Base-by-base conservation (phyloP, 2,329 filamentous ascomycete genomes). In the Dactylellina haptotyla region DNA sequence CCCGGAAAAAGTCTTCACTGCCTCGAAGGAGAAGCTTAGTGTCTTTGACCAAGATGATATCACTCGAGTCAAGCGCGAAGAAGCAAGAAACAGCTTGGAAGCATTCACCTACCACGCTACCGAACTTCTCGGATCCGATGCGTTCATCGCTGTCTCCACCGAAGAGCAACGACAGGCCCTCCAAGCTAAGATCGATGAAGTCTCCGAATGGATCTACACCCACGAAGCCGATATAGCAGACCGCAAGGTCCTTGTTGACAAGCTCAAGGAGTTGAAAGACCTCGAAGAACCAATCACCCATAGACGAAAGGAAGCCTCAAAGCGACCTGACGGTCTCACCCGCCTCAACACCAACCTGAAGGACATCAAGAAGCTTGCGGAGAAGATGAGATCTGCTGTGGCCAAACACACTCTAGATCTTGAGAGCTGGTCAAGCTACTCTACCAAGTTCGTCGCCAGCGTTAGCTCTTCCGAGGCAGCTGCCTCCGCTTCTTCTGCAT, bases 31-130 rank as follows among this genome's bases (percentile, higher is more conserved):
- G 77, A 89, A 92, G 46, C 86, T 99, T 45, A 86, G 88, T 78
- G 89, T 92, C 3, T 98, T 99, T 78, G 92, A 96, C 76, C 84
- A 87, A 25, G 97, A 94, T 1, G 95, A 99, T 81, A 87, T 86
- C 76, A 87, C 90, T 26, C 90, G 93, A 56, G 82, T 88, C 34
- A 84, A 88, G 67, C 88, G 93, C 30, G 93, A 97, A 80, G 94
- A 97, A 80, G 88, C 91, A 0, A 84, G 97, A 66, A 99, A 98
- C 82, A 90, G 91, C 76, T 87, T 99, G n/a, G 95, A 99, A 81
- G 89, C 87, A 10, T 98, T 90, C 81, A 97, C 94, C 12, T 99
- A 99, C 84, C 90, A 88, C 78, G 87, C 91, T 26, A 89, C 93
- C 25, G 93, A 97, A 80, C 85, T 96, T 46, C 84, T 97, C 1